Percentiles rank a stretch among this genome's conserved stretches.
phyloP scores from a whole-genome alignment of 2,329 filamentous ascomycete species.

The Hypoxylon sp. region DNA sequence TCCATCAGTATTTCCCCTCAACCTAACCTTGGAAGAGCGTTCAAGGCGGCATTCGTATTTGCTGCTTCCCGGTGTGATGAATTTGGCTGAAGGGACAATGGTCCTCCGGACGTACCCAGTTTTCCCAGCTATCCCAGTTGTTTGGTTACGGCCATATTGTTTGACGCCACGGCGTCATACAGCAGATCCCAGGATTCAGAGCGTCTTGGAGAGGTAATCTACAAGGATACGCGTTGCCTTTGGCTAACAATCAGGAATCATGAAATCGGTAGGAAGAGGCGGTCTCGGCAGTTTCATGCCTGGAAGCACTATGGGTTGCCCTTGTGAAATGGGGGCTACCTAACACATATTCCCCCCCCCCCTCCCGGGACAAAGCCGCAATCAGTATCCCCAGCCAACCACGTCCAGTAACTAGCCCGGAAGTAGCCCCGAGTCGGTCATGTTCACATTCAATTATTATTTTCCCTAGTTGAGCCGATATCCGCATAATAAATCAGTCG shows the following conservation, averaged over 20 bases:
- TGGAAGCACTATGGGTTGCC: not conserved
- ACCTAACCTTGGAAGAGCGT: not conserved
- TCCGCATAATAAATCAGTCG: slow-evolving; percentile 5
- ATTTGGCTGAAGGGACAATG: not conserved
- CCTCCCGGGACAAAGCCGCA: not conserved
- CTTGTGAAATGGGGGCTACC: not conserved
- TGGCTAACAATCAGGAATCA: not conserved
- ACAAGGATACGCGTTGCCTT: not conserved
- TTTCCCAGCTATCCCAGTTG: not conserved
- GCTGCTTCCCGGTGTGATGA: not conserved
- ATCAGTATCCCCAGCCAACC: not conserved
- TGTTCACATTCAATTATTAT: slow-evolving; percentile 30
- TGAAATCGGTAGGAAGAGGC: not conserved
- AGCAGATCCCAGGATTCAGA: not conserved
- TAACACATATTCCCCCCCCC: not conserved
- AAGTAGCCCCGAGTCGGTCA: slow-evolving; percentile 9
- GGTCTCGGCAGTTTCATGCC: not conserved
- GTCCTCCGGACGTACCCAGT: not conserved
- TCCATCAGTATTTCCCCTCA: not conserved
- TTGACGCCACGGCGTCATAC: not conserved
- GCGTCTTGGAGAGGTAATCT: not conserved
- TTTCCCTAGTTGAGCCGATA: slow-evolving; percentile 15
- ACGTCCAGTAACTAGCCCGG: not conserved
- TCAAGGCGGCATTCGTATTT: not conserved
- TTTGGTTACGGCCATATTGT: not conserved